Percentiles rank a stretch among this genome's conserved stretches.
Evolutionary conservation across 257 asterid genomes (phyloP).

Genomic region (Leptodermis oblonga): DNA sequence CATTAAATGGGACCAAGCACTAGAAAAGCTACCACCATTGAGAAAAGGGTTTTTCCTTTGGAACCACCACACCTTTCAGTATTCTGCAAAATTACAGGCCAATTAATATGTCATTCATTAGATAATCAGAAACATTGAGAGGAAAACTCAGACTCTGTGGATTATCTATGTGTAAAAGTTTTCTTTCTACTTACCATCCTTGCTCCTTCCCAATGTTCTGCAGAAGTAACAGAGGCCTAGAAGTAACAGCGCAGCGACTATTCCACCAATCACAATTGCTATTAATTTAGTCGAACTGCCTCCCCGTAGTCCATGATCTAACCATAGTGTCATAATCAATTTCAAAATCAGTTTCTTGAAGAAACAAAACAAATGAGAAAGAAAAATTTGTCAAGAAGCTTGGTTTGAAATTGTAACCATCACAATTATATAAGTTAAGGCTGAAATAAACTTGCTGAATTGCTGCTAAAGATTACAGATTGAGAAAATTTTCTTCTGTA

Average conservation of each 20-base stretch:
- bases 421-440: not conserved
- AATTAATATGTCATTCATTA: too few species aligned
- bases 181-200: constrained; percentile 39
- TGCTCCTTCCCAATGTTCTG: constrained; percentile 41
- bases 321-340: not conserved
- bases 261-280: constrained; percentile 56
- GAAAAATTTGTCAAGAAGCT: not conserved
- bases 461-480: not conserved
- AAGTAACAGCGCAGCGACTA: constrained; percentile 32
- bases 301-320: constrained; percentile 21
- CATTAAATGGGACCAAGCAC: not conserved
- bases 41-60: not conserved
- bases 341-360: not conserved
- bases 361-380: not conserved
- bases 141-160: too few species aligned
- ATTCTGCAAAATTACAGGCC: constrained; percentile 12
- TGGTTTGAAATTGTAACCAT: not conserved
- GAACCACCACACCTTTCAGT: not conserved
- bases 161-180: too few species aligned
- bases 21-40: not conserved
- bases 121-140: not conserved
- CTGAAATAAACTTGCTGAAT: not conserved
- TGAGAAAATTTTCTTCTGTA: not conserved
- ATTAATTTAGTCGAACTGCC: constrained; percentile 27
- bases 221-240: constrained; percentile 34